phyloP scores from a whole-genome alignment of 305 asterid species.

The Fraxinus baroniana region DNA sequence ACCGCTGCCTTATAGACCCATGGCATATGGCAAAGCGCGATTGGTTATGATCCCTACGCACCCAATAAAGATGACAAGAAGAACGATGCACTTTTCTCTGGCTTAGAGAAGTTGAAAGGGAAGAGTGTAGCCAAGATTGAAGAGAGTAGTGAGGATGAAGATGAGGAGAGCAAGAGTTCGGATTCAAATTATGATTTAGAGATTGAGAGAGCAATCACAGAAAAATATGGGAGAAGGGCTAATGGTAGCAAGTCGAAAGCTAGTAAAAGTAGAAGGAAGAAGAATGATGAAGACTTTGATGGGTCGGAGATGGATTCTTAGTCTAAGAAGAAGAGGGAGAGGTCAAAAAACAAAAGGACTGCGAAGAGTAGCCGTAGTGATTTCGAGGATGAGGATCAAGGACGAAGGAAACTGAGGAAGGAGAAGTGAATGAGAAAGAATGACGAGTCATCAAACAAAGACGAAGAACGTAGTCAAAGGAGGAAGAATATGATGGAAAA shows the following conservation, averaged over 20 bases:
- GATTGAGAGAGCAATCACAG: constrained; percentile 70
- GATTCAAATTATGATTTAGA: constrained; percentile 90
- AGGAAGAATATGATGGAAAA: constrained; percentile 63
- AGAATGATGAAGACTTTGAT: constrained; percentile 43
- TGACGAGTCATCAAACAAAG: constrained; percentile 52
- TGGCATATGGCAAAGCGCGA: constrained; percentile 62
- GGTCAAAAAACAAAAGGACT: constrained; percentile 64
- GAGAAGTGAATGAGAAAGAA: constrained; percentile 63
- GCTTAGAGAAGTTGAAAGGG: constrained; percentile 80
- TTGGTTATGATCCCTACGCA: constrained; percentile 61
- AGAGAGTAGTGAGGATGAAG: constrained; percentile 50
- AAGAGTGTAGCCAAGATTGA: constrained; percentile 20
- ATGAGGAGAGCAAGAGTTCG: constrained; percentile 66
- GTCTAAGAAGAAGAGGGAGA: constrained; percentile 45
- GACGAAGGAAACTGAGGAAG: constrained; percentile 53
- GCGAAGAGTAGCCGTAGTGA: constrained; percentile 49
- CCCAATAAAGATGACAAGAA: constrained; percentile 61
- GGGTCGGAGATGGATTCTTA: constrained; percentile 31
- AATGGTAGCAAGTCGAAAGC: constrained; percentile 33
- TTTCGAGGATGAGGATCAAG: constrained; percentile 59
- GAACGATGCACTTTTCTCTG: constrained; percentile 55
- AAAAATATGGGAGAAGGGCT: constrained; percentile 45
- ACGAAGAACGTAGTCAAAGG: constrained; percentile 35
- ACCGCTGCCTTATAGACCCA: constrained; percentile 60
- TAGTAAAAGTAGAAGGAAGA: constrained; percentile 36